Percentiles rank a stretch among this genome's conserved stretches.
Conservation (phyloP, 2,329 filamentous ascomycete genomes). For the Aaosphaeria pasadenensis region DNA sequence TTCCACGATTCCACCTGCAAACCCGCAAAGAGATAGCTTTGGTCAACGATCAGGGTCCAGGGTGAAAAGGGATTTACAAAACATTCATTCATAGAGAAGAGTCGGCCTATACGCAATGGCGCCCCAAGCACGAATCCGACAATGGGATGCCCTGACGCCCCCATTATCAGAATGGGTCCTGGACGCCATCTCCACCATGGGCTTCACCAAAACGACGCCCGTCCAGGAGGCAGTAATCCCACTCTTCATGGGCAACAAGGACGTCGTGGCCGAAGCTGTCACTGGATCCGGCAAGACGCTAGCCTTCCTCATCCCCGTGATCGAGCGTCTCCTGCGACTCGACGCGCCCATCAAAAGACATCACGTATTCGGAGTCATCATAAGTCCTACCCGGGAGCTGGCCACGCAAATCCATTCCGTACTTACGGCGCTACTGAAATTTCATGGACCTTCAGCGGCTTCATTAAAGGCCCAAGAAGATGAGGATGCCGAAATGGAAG, state of each 20-base stretch:
- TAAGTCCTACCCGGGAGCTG: conserved; percentile 90
- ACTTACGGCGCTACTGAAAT: conserved; percentile 71
- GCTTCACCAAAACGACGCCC: conserved; percentile 83
- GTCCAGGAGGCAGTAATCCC: conserved; percentile 93
- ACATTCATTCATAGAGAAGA: background rate
- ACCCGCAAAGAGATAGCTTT: too few relatives aligned
- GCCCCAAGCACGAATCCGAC: conserved; percentile 39
- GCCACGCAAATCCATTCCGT: conserved; percentile 88
- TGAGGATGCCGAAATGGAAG: conserved; percentile 41
- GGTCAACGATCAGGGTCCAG: too few relatives aligned
- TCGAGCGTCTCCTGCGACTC: conserved; percentile 76
- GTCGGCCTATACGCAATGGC: conserved; percentile 20
- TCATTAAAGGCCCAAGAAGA: conserved; percentile 55
- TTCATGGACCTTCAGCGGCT: conserved; percentile 76
- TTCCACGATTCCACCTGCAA: too few relatives aligned
- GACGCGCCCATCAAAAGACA: conserved; percentile 84
- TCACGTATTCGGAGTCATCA: conserved; percentile 85
- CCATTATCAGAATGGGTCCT: conserved; percentile 78
- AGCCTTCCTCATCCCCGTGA: conserved; percentile 68
- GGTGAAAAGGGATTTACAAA: too few relatives aligned
- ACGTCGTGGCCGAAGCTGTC: conserved; percentile 79
- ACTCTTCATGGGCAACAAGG: conserved; percentile 84
- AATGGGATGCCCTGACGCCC: conserved; percentile 69
- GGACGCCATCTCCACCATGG: conserved; percentile 79
- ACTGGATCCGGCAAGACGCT: conserved; percentile 25